Evolutionary conservation across 169 alveolate genomes (phyloP).

Genomic region (Babesia sp.): DNA sequence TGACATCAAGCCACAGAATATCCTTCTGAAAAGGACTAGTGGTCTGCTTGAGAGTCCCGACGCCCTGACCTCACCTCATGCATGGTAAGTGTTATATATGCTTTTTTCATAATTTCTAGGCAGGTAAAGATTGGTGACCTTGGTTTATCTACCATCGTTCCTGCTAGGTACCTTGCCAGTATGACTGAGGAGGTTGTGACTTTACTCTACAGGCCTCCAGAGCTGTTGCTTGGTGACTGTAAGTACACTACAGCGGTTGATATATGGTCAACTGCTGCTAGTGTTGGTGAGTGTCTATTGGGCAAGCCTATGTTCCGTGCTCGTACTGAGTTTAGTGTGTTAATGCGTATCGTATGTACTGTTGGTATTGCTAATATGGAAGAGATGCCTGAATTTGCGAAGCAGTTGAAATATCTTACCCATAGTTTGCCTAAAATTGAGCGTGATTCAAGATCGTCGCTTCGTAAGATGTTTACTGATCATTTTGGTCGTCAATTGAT

Average conservation of each 20-base stretch:
- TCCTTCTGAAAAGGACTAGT: slow-evolving; percentile 68
- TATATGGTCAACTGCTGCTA: slow-evolving; percentile 78
- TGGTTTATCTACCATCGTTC: slow-evolving; percentile 72
- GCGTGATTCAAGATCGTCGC: slow-evolving; percentile 58
- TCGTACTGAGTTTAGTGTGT: slow-evolving; percentile 82
- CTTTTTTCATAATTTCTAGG: neutral
- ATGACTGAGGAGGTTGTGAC: slow-evolving; percentile 80
- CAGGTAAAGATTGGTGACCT: slow-evolving; percentile 76
- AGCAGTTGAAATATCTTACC: slow-evolving; percentile 54
- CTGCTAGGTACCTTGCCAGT: slow-evolving; percentile 68
- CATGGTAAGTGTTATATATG: slow-evolving; percentile 15
- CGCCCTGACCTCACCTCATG: slow-evolving; percentile 46
- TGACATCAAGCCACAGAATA: slow-evolving; percentile 80
- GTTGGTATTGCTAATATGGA: slow-evolving; percentile 81
- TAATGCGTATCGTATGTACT: slow-evolving; percentile 78
- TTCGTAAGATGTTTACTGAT: slow-evolving; percentile 74
- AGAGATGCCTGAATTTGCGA: slow-evolving; percentile 65
- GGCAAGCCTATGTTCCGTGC: slow-evolving; percentile 89
- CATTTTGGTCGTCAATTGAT: slow-evolving; percentile 74
- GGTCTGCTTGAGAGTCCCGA: slow-evolving; percentile 13
- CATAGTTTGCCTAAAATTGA: slow-evolving; percentile 68
- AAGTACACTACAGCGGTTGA: slow-evolving; percentile 72
- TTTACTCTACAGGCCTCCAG: slow-evolving; percentile 79
- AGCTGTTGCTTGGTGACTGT: slow-evolving; percentile 69
- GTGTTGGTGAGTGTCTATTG: slow-evolving; percentile 82